These are phyloP conservation scores for Caryopteris hybrid DNA, from an alignment of 305 asterid genomes.

Conservation along the genomic window DNA sequence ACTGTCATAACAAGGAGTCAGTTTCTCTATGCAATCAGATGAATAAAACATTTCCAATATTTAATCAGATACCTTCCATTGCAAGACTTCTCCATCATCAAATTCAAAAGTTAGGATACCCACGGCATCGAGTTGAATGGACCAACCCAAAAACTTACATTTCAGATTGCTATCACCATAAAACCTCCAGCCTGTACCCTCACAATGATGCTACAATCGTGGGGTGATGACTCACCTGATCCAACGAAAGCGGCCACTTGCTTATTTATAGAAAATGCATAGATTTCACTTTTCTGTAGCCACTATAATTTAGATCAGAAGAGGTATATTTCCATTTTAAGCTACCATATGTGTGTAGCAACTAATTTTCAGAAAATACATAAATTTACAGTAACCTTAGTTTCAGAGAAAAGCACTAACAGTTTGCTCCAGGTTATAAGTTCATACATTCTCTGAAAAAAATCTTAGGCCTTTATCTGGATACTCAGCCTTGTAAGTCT, in stretches of 20 bases:
- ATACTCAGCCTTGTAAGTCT: conserved; percentile 95
- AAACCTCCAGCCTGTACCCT: conserved; percentile 93
- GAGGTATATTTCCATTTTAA: background rate
- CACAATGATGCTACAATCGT: conserved; percentile 93
- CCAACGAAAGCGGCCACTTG: conserved; percentile 19
- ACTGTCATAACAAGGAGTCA: conserved; percentile 41
- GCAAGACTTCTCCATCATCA: conserved; percentile 93
- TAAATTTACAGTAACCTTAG: too few relatives aligned
- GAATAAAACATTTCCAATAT: conserved; percentile 1
- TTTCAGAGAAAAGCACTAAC: background rate
- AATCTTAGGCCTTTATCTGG: conserved; percentile 91
- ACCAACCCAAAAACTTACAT: conserved; percentile 98
- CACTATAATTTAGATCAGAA: background rate
- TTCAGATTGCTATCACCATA: conserved; percentile 89
- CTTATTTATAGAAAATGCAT: conserved; percentile 12
- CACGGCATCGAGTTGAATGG: conserved; percentile 92
- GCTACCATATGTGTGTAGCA: background rate
- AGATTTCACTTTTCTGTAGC: background rate
- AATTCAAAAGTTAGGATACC: conserved; percentile 80
- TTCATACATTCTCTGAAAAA: conserved; percentile 85
- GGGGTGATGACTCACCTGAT: conserved; percentile 97
- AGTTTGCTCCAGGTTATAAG: conserved; percentile 13
- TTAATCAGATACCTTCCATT: conserved; percentile 73
- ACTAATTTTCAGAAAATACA: too few relatives aligned
- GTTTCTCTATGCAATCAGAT: conserved; percentile 14